Evolutionary conservation across 78 protist species (phyloP).

Genomic region (Dictyostelium firmibasis): DNA sequence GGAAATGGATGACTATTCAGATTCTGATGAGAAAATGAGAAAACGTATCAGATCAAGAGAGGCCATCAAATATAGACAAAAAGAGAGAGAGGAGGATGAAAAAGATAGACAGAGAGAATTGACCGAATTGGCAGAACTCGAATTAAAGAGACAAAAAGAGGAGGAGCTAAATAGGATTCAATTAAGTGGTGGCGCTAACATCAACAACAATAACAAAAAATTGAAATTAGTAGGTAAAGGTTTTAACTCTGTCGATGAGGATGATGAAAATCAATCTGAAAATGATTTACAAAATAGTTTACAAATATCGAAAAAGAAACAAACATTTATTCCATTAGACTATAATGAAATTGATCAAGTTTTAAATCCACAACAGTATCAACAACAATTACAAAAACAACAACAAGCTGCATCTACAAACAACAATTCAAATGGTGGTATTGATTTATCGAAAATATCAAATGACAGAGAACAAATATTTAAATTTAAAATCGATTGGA

Average conservation of each 20-base stretch:
- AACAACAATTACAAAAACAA: neutral
- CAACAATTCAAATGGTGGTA: neutral
- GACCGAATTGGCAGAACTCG: neutral
- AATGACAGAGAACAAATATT: constrained; percentile 31
- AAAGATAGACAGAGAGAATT: constrained; percentile 21
- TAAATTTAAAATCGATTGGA: constrained; percentile 51
- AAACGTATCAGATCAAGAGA: constrained; percentile 23
- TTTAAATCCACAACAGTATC: constrained; percentile 15
- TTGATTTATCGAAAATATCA: constrained; percentile 23
- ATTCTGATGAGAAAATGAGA: constrained; percentile 24
- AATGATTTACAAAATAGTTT: neutral
- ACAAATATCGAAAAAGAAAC: constrained; percentile 33
- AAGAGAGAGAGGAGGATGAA: constrained; percentile 42
- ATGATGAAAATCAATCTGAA: constrained; percentile 8
- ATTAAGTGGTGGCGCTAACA: neutral
- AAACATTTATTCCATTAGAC: constrained; percentile 33
- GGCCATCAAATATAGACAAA: neutral
- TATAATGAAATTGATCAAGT: constrained; percentile 28
- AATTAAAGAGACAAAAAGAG: constrained; percentile 3
- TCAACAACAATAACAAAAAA: neutral
- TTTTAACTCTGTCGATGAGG: neutral
- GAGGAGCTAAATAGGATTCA: constrained; percentile 48
- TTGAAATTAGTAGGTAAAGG: neutral
- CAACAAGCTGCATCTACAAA: neutral
- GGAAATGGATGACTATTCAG: constrained; percentile 63